phyloP scores from a whole-genome alignment of 139 green algal genomes.

The Nannochloris sp. region DNA sequence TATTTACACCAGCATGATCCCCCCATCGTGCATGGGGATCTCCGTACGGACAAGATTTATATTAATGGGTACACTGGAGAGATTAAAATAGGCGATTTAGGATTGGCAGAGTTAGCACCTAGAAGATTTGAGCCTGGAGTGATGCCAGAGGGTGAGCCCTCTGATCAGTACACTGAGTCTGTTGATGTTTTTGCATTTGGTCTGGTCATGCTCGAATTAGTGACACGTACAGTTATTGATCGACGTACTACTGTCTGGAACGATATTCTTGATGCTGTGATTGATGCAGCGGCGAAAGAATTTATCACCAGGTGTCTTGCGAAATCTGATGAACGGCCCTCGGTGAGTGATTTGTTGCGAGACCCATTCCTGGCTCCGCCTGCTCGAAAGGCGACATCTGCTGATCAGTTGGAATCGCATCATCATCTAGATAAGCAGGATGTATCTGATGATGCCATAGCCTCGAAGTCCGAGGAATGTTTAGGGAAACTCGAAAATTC shows the following conservation, averaged over 20 bases:
- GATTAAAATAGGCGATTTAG: constrained; percentile 93
- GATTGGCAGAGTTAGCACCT: constrained; percentile 71
- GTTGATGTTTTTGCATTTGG: constrained; percentile 97
- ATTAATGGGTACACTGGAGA: constrained; percentile 85
- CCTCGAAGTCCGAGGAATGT: neutral
- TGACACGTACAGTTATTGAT: constrained; percentile 74
- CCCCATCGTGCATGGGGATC: constrained; percentile 90
- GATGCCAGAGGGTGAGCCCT: constrained; percentile 31
- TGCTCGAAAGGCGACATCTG: neutral
- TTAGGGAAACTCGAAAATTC: neutral
- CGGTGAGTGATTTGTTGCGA: constrained; percentile 71
- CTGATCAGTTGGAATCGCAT: neutral
- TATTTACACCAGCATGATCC: constrained; percentile 83
- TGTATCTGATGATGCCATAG: neutral
- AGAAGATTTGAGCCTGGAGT: constrained; percentile 46
- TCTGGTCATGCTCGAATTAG: constrained; percentile 93
- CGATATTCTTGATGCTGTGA: constrained; percentile 49
- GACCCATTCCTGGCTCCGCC: constrained; percentile 59
- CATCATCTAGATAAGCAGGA: too few relatives aligned
- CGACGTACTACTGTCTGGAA: constrained; percentile 24
- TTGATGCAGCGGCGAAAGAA: constrained; percentile 50
- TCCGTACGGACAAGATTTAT: constrained; percentile 68
- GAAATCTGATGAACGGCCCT: constrained; percentile 41
- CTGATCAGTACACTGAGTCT: constrained; percentile 41
- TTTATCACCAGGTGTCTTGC: constrained; percentile 80